Evolutionary conservation across 2,329 filamentous ascomycete species (phyloP).

Genomic region (Venturia effusa): DNA sequence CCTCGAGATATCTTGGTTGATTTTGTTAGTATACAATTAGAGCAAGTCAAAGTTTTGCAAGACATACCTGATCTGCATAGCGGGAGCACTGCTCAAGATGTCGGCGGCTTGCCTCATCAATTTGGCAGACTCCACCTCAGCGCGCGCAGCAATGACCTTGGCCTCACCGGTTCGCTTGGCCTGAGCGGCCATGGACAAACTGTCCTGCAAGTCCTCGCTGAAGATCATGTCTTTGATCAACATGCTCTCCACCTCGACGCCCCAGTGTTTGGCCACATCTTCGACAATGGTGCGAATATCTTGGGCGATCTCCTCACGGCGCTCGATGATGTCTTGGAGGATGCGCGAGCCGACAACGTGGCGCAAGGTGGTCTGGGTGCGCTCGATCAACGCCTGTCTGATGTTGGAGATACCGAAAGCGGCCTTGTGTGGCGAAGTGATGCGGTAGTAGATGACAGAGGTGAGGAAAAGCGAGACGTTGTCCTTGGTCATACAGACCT

Average conservation of each 20-base stretch:
- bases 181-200: conserved; percentile 95
- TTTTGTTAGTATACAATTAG: neutral
- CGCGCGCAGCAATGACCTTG: conserved; percentile 95
- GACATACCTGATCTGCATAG: conserved; percentile 78
- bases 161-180: conserved; percentile 96
- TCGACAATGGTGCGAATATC: conserved; percentile 97
- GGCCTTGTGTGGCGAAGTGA: conserved; percentile 88
- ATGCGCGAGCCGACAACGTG: conserved; percentile 94
- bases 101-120: conserved; percentile 85
- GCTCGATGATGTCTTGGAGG: conserved; percentile 95
- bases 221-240: conserved; percentile 99
- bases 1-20: conserved; percentile 64
- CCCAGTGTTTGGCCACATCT: conserved; percentile 87
- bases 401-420: conserved; percentile 95
- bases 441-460: conserved; percentile 98
- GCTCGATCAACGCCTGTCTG: conserved; percentile 90
- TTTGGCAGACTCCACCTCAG: conserved; percentile 92
- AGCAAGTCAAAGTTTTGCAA: neutral
- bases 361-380: conserved; percentile 92
- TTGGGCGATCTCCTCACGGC: conserved; percentile 90
- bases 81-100: conserved; percentile 80
- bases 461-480: conserved; percentile 91
- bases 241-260: conserved; percentile 95
- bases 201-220: conserved; percentile 88
- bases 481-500: conserved; percentile 99